Base-by-base conservation (phyloP, 108 stramenopile species). In the Mayamaea pseudoterrestris region DNA sequence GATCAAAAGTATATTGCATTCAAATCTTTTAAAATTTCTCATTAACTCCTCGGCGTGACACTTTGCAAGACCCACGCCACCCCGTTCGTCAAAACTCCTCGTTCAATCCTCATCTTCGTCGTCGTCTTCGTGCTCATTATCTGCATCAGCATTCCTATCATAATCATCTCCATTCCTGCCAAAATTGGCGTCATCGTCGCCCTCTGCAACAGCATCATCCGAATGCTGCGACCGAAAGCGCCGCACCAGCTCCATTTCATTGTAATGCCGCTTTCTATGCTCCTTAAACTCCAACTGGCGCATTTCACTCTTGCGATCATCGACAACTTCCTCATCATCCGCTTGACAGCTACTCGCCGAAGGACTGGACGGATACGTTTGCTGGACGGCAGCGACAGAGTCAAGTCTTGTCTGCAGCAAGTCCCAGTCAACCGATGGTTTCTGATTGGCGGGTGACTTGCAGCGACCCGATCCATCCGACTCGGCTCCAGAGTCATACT, bases 241-340 rank as follows among this genome's bases (percentile, higher is more conserved):
- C 26, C 73, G 73, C 35, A 90, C 65, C 9, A 74, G 48, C 39
- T 90, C 88, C 65, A 79, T 82, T 62, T 90, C 88, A 66, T 90
- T 90, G 58, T 90, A 90, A 61, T 90, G 88, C 27, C 74, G 65
- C 54, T 84, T 90, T 34, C 88, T 73, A 62, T 75, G 63, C 53
- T 74, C 68, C 46, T 61, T 60, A 45, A 90, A 90, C 47, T 76
- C 68, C 41, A 61, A 39, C 26, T 57, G 61, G 41, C 66, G 59
- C 41, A 66, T 60, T 54, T 76, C 74, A 35, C 63, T 63, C 16
- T 55, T 25, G 37, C 66, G 71, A n/a, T 32, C 49, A n/a, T n/a
- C n/a, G n/a, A n/a, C n/a, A n/a, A n/a, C n/a, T 36, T 75, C 67
- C 14, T 71, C 65, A 9, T 27, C 41, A 50, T 71, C 69, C 22